These are phyloP conservation scores for Paramyrothecium roridum DNA, from an alignment of 2,329 filamentous ascomycete species.

Conservation along the genomic window DNA sequence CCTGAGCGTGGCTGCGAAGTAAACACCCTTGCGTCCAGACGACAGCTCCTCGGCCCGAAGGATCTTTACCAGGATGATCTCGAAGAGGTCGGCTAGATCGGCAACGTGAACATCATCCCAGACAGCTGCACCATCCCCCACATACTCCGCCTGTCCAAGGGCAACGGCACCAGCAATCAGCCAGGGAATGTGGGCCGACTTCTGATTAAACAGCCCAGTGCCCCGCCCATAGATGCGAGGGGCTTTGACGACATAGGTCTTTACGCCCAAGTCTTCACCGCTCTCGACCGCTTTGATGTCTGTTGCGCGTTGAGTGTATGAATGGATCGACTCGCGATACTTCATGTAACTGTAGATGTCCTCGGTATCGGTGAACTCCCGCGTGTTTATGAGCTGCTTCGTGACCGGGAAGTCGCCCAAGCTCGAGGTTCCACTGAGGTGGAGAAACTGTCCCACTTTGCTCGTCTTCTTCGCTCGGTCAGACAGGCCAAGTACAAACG, in stretches of 20 bases:
- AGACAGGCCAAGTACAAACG: slow-evolving; percentile 38
- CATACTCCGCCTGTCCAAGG: slow-evolving; percentile 10
- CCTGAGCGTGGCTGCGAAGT: slow-evolving; percentile 37
- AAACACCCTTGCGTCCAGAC: slow-evolving; percentile 32
- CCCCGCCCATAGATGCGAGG: slow-evolving; percentile 45
- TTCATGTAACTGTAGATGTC: slow-evolving; percentile 40
- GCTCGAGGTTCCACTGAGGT: slow-evolving; percentile 41
- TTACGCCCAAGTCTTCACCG: slow-evolving; percentile 34
- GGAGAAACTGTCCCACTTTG: slow-evolving; percentile 32
- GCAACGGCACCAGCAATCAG: slow-evolving; percentile 25
- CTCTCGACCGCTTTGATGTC: slow-evolving; percentile 39
- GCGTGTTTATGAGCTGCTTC: slow-evolving; percentile 18
- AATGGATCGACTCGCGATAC: slow-evolving; percentile 27
- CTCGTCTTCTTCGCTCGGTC: slow-evolving; percentile 30
- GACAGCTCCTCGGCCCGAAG: slow-evolving; percentile 27
- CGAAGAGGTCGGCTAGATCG: slow-evolving; percentile 39
- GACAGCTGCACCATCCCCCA: slow-evolving; percentile 31
- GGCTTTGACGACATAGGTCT: slow-evolving; percentile 41
- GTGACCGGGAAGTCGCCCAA: slow-evolving; percentile 38
- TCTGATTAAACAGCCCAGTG: slow-evolving; percentile 35
- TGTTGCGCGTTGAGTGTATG: slow-evolving; percentile 39
- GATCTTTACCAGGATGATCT: slow-evolving; percentile 28
- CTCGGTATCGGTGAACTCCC: slow-evolving; percentile 38
- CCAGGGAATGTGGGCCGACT: slow-evolving; percentile 33
- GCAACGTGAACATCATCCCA: slow-evolving; percentile 43